Percentiles rank a stretch among this genome's conserved stretches.
phyloP scores from a whole-genome alignment of 768 basidiomycete species.

The Amanita brunnescens region DNA sequence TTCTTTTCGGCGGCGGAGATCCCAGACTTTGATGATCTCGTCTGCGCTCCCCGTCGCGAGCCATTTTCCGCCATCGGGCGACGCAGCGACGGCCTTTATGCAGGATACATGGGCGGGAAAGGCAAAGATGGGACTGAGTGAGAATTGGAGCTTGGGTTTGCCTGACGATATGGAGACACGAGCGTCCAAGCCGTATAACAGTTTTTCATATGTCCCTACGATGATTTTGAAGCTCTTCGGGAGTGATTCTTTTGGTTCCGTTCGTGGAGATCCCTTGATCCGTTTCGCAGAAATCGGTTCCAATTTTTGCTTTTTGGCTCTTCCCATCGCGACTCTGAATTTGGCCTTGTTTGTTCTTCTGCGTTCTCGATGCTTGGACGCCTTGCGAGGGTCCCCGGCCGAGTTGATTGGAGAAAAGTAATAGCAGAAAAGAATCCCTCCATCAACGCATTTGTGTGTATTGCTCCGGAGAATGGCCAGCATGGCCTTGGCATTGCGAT shows the following conservation, averaged over 20 bases:
- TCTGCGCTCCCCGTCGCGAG: constrained; percentile 93
- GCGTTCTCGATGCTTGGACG: background rate
- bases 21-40: constrained; percentile 97
- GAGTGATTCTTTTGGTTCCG: background rate
- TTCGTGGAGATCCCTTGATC: too few relatives aligned
- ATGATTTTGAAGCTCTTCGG: constrained; percentile 75
- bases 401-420: constrained; percentile 18
- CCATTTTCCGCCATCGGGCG: constrained; percentile 90
- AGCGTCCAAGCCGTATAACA: constrained; percentile 85
- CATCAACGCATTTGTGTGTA: constrained; percentile 50
- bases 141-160: constrained; percentile 24
- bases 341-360: constrained; percentile 1
- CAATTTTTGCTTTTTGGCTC: background rate
- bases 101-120: constrained; percentile 96
- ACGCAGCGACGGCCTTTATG: constrained; percentile 84
- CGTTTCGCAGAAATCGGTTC: background rate
- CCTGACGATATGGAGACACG: constrained; percentile 29
- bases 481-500: constrained; percentile 49
- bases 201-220: constrained; percentile 93
- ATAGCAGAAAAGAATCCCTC: constrained; percentile 29
- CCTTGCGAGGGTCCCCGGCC: background rate
- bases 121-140: constrained; percentile 79
- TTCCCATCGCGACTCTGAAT: background rate
- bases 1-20: constrained; percentile 84
- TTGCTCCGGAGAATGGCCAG: constrained; percentile 12